phyloP scores from a whole-genome alignment of 306 rosid species.

The Heteromeles arbutifolia region DNA sequence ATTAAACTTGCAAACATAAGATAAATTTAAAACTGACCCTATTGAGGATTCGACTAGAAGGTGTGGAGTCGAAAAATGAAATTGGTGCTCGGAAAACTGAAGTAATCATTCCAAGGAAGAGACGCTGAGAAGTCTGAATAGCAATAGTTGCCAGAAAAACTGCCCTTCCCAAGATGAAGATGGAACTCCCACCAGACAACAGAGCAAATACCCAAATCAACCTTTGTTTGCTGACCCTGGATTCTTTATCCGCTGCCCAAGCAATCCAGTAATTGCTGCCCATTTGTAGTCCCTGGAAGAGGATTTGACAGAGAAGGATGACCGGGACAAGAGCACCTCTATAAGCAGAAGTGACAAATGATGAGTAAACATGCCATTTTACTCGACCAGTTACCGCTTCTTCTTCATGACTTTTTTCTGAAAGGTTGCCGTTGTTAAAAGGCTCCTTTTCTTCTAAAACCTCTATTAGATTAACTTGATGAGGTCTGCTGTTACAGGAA shows the following conservation, averaged over 20 bases:
- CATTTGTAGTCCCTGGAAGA: constrained; percentile 78
- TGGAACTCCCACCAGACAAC: constrained; percentile 76
- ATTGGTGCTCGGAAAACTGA: constrained; percentile 80
- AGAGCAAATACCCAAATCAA: constrained; percentile 54
- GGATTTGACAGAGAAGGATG: constrained; percentile 74
- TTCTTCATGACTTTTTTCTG: constrained; percentile 48
- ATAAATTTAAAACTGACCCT: constrained; percentile 40
- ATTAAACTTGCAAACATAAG: background rate
- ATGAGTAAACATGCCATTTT: constrained; percentile 82
- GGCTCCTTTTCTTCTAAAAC: constrained; percentile 41
- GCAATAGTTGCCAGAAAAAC: constrained; percentile 66
- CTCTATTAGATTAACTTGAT: constrained; percentile 46
- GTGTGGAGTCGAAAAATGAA: constrained; percentile 74
- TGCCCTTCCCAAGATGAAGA: constrained; percentile 83
- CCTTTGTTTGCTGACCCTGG: constrained; percentile 31
- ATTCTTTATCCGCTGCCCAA: constrained; percentile 69
- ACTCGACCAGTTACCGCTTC: constrained; percentile 78
- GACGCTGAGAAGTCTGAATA: constrained; percentile 66
- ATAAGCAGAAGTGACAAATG: constrained; percentile 68
- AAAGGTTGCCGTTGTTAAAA: constrained; percentile 21
- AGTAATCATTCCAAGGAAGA: constrained; percentile 67
- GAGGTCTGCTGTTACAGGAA: constrained; percentile 24
- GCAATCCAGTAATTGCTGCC: constrained; percentile 96
- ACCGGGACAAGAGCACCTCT: constrained; percentile 76
- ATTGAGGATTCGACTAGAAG: constrained; percentile 77